Conservation (phyloP, 2,329 filamentous ascomycete species). For the Zelopaecilomyces penicillatus region DNA sequence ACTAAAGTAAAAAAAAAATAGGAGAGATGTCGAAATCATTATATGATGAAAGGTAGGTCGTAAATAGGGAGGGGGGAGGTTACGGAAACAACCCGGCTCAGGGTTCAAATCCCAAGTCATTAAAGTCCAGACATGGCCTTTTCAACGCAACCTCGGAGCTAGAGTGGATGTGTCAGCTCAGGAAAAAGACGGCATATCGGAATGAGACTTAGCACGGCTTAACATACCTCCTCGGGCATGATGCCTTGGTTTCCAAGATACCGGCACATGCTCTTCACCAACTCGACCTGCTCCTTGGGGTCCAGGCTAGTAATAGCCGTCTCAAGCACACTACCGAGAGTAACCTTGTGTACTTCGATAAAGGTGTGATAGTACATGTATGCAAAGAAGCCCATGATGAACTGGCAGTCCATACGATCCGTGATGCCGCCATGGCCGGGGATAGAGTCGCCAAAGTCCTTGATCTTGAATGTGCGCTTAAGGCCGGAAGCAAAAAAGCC, state of each 20-base stretch:
- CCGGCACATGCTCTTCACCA: slow-evolving; percentile 55
- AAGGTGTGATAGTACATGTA: slow-evolving; percentile 99
- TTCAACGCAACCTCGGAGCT: slow-evolving; percentile 20
- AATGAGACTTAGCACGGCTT: not conserved
- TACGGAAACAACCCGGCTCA: too few species aligned
- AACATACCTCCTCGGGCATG: slow-evolving; percentile 23
- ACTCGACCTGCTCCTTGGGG: slow-evolving; percentile 80
- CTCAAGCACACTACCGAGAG: slow-evolving; percentile 81
- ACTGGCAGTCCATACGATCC: slow-evolving; percentile 98
- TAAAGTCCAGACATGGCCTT: slow-evolving; percentile 10
- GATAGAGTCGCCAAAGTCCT: slow-evolving; percentile 98
- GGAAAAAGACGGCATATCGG: slow-evolving; percentile 4
- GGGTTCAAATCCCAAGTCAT: too few species aligned
- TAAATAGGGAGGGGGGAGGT: too few species aligned
- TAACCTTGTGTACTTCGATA: slow-evolving; percentile 80
- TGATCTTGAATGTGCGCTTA: slow-evolving; percentile 99
- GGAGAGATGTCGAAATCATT: too few species aligned
- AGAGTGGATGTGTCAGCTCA: not conserved
- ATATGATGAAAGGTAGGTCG: too few species aligned
- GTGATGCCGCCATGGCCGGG: slow-evolving; percentile 97
- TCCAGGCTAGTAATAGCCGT: slow-evolving; percentile 82
- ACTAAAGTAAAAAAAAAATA: too few species aligned
- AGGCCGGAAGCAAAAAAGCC: slow-evolving; percentile 97
- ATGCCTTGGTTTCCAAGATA: slow-evolving; percentile 59
- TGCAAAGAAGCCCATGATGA: slow-evolving; percentile 98